Evolutionary conservation across 352 stramenopile genomes (phyloP), one percentile per base, ranked within the genome.

Genomic region (Pythium phragmiticola): DNA sequence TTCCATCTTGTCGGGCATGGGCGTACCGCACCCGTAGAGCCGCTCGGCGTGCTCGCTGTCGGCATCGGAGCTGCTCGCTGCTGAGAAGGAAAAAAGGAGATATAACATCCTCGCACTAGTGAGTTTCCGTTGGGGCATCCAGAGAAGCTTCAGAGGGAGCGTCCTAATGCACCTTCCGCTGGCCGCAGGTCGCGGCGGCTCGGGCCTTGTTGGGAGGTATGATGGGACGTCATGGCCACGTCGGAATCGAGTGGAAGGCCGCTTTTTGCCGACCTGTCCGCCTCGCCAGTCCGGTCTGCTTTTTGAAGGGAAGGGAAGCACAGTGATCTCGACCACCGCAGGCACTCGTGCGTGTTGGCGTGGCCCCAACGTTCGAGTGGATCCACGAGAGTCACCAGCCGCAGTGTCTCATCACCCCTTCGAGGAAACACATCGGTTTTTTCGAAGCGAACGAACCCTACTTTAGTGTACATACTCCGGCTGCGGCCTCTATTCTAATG

Each of bases 1-100:
- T 50, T 60, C 60, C 11, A 71, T 63, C 66, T 75, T 78, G 21
- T 73, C 66, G 34, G 65, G 65, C 54, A 76, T 70, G 51, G 75
- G 48, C 37, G 57, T 73, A 37, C 57, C 62, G 42, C 64, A 64
- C 26, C 45, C 56, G 50, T 62, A 60, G 19, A 57, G 60, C 28
- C 30, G 26, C 52, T 80, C 71, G 30, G 41, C 49, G 21, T 52
- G 41, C 50, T 69, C 61, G 53, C 61, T 58, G 28, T 58, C 68
- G 19, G 55, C 60, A 47, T 76, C 69, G 37, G 57, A 59, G 30
- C 57, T 48, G 57, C 48, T 63, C 19, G 64, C 64, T 66, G 57
- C 57, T 65, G 50, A 17, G 26, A 30, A 47, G 14, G 36, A 42
- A 56, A 19, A 48, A 47, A 11, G 16, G 19, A n/a, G 17, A 7